phyloP scores from a whole-genome alignment of 177 flowering plant genomes.

The Vitis hybrid region DNA sequence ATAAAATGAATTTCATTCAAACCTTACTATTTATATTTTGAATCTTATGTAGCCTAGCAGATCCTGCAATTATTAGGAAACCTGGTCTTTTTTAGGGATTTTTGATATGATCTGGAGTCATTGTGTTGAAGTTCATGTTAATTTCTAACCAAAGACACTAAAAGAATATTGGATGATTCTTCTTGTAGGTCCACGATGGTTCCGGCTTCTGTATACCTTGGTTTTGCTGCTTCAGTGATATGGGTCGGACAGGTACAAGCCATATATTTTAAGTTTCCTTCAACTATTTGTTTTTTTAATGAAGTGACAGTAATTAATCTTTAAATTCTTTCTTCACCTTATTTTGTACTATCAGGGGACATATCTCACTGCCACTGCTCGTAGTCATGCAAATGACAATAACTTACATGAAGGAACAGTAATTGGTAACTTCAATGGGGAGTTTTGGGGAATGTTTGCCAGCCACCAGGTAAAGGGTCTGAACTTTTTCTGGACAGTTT shows the following conservation, averaged over 20 bases:
- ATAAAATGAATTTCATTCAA: too few species aligned
- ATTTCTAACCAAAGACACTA: too few species aligned
- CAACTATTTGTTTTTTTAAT: neutral
- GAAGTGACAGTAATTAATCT: neutral
- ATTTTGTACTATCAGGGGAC: conserved; percentile 63
- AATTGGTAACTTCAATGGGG: conserved; percentile 89
- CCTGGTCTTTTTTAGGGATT: too few species aligned
- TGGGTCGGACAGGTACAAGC: conserved; percentile 90
- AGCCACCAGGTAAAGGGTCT: conserved; percentile 64
- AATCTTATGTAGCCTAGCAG: too few species aligned
- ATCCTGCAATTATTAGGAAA: too few species aligned
- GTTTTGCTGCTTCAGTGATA: conserved; percentile 87
- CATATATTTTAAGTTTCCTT: conserved; percentile 3
- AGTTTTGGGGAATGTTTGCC: conserved; percentile 90
- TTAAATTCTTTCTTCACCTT: neutral
- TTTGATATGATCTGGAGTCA: too few species aligned
- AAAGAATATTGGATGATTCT: neutral
- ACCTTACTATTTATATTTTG: too few species aligned
- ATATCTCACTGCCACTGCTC: conserved; percentile 84
- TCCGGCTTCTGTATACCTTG: conserved; percentile 87
- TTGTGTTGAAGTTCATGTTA: too few species aligned
- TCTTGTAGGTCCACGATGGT: conserved; percentile 82
- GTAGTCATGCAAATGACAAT: conserved; percentile 65
- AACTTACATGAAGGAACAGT: conserved; percentile 77
- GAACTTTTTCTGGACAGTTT: neutral